Base-by-base conservation (phyloP, 2,329 filamentous ascomycete species). In the Rhynchosporium agropyri region DNA sequence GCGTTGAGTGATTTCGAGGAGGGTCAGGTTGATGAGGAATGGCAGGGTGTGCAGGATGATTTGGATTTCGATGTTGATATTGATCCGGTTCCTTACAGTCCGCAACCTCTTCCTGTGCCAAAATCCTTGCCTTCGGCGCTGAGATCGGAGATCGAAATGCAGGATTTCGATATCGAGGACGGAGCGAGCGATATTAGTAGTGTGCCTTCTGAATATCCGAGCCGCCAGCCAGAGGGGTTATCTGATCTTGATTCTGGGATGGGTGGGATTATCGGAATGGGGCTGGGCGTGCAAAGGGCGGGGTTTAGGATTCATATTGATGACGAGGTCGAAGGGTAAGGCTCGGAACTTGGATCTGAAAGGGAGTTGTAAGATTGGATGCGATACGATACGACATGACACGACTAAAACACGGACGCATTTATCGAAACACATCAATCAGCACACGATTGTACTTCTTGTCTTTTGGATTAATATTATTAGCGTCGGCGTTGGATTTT, bases 201-300 rank as follows among this genome's bases (percentile, higher is more conserved):
- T 71, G 77, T 79, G 67, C 84, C 84, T 1, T 83, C 80, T 20
- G 83, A 85, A 69, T 86, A 85, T 67, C 80, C 82, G 5, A 83
- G 79, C 70, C 80, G 81, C 64, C 76, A 73, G 15, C 75, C 53
- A 45, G 43, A 55, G 1, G 46, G 50, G 31, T 26, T 54, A 31
- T 42, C 43, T 46, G 46, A 54, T 28, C 20, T 36, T 26, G 20
- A n/a, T 13, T 5, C 15, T 48, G 53, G 38, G 9, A 3, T 46
- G 26, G 53, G 42, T 20, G 20, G 20, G 20, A 20, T 20, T 20
- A 20, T 20, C 20, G 53, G 38, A 6, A 3, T 46, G n/a, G 54
- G 43, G 5, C 10, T 43, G 9, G 45, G 45, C 1, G 31, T 8
- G 33, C 20, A 56, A 28, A 64, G 65, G 40, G 51, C 57, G 4